These are phyloP conservation scores for Ophiostoma himal-ulmi DNA, from an alignment of 2,329 filamentous ascomycete species.

Conservation along the genomic window DNA sequence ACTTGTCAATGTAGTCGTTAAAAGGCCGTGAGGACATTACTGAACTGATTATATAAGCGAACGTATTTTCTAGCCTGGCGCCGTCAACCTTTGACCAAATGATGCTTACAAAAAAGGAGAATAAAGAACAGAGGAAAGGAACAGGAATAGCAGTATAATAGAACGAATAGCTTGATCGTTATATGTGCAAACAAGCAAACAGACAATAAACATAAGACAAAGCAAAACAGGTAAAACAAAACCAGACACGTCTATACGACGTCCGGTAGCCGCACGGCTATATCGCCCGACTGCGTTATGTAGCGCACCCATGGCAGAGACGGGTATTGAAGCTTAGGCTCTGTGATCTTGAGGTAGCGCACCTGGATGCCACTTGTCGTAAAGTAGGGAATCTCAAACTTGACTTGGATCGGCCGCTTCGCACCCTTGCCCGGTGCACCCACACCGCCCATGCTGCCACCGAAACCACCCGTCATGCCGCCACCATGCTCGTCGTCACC, in stretches of 20 bases:
- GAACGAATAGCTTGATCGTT: background rate
- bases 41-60: conserved; percentile 3
- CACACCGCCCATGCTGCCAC: conserved; percentile 91
- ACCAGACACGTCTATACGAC: conserved; percentile 50
- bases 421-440: conserved; percentile 70
- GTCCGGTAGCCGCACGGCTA: conserved; percentile 90
- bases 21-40: background rate
- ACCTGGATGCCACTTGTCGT: conserved; percentile 99
- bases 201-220: background rate
- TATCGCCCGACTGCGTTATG: conserved; percentile 96
- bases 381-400: conserved; percentile 99
- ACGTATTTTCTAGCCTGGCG: background rate
- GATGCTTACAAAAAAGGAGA: background rate
- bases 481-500: conserved; percentile 93
- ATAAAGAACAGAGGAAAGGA: background rate
- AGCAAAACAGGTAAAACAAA: background rate
- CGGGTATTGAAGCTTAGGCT: conserved; percentile 87
- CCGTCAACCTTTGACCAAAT: conserved; percentile 12
- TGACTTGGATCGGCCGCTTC: conserved; percentile 95
- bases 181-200: background rate
- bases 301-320: conserved; percentile 97
- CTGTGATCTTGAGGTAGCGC: conserved; percentile 96
- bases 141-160: background rate
- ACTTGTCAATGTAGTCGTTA: background rate
- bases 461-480: conserved; percentile 96